These are phyloP conservation scores for Penicillium sp. DNA, from an alignment of 2,329 filamentous ascomycete genomes.

Conservation along the genomic window DNA sequence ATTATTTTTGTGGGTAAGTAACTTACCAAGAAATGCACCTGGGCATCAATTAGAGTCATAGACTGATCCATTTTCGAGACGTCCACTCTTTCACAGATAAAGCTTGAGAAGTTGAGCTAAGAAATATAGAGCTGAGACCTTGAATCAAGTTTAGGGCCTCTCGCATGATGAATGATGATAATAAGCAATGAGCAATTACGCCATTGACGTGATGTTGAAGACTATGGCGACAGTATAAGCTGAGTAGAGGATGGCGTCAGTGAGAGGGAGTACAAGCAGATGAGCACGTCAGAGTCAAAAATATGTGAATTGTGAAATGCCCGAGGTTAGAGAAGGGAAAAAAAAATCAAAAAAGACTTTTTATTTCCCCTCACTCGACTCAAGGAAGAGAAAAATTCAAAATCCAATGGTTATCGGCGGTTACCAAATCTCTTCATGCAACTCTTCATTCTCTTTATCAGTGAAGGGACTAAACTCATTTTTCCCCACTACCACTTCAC, in stretches of 20 bases:
- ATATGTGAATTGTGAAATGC: not conserved
- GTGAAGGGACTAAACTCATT: not conserved
- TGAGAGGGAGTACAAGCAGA: conserved; percentile 4
- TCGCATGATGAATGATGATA: not conserved
- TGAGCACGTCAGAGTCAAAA: no score
- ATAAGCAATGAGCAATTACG: conserved; percentile 11
- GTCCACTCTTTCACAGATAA: not conserved
- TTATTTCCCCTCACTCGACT: not conserved
- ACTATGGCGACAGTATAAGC: conserved; percentile 2
- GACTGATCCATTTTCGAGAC: conserved; percentile 18
- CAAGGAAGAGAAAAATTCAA: not conserved
- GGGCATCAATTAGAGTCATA: conserved; percentile 22
- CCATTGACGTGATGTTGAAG: conserved; percentile 17
- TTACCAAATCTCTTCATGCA: conserved; percentile 25
- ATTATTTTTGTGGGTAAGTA: not conserved
- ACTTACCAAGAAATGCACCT: conserved; percentile 24
- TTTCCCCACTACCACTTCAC: conserved; percentile 34
- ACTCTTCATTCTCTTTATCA: conserved; percentile 20
- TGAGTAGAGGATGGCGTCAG: conserved; percentile 12
- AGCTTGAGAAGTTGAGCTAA: not conserved
- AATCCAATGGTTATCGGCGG: not conserved
- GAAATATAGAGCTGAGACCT: not conserved
- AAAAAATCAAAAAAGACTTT: conserved; percentile 3
- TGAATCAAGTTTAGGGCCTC: not conserved
- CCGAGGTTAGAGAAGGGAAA: not conserved